Conservation (phyloP, 257 asterid species). For the Scutellaria minor region DNA sequence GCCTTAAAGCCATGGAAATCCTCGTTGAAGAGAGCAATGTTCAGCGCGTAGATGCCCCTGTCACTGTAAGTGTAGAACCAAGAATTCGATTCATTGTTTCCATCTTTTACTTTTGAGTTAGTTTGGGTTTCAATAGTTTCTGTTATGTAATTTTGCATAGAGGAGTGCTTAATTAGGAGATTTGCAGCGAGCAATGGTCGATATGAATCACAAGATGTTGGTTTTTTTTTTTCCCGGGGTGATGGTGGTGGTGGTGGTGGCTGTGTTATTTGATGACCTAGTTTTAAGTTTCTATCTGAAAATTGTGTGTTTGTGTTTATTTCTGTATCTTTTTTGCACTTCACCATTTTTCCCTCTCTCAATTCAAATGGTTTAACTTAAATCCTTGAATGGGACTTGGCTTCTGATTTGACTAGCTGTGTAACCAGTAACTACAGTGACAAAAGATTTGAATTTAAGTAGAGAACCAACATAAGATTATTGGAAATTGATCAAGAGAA, state of each 20-base stretch:
- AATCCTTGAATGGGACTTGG: not conserved
- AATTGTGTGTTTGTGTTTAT: no score
- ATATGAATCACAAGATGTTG: not conserved
- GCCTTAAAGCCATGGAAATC: slow-evolving; percentile 93
- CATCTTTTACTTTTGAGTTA: not conserved
- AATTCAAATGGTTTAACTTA: not conserved
- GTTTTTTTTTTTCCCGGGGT: not conserved
- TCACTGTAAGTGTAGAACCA: slow-evolving; percentile 51
- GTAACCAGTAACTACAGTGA: no score
- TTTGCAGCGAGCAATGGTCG: not conserved
- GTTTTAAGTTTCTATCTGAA: not conserved
- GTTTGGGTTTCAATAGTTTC: not conserved
- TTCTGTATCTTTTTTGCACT: not conserved
- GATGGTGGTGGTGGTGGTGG: not conserved
- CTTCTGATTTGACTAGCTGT: not conserved
- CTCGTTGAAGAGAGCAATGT: slow-evolving; percentile 96
- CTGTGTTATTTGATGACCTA: not conserved
- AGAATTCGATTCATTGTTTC: not conserved
- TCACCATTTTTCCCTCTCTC: not conserved
- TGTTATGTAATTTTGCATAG: not conserved
- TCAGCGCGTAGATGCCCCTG: slow-evolving; percentile 95
- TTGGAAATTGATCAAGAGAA: not conserved
- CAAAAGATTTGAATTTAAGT: not conserved
- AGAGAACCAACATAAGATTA: not conserved
- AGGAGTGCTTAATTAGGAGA: not conserved